These are phyloP conservation scores for Cercophora sp. DNA, from an alignment of 495 filamentous ascomycete genomes.

Conservation along the genomic window DNA sequence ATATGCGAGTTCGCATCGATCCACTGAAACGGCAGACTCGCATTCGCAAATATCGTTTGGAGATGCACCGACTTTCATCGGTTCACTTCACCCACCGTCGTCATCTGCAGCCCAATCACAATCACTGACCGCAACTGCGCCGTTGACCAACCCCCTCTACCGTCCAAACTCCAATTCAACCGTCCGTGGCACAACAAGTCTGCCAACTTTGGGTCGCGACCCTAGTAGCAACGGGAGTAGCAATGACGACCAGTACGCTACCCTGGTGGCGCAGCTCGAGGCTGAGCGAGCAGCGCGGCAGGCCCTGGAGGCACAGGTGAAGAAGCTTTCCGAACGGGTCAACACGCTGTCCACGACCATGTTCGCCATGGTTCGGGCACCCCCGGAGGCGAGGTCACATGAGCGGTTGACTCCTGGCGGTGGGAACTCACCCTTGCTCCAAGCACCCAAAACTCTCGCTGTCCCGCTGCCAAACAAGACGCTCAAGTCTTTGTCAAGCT, in stretches of 20 bases:
- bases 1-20: conserved; percentile 31
- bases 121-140: conserved; percentile 20
- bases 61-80: conserved; percentile 35
- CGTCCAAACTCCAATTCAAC: conserved; percentile 39
- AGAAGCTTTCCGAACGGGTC: conserved; percentile 41
- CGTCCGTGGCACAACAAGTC: conserved; percentile 38
- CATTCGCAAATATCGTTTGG: conserved; percentile 38
- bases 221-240: conserved; percentile 6
- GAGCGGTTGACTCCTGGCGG: conserved; percentile 18
- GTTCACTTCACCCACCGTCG: conserved; percentile 33
- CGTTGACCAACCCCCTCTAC: not conserved
- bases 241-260: conserved; percentile 21
- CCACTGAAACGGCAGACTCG: conserved; percentile 29
- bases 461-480: conserved; percentile 3
- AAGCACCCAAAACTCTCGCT: conserved; percentile 15
- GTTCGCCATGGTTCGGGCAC: conserved; percentile 32
- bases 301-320: conserved; percentile 48
- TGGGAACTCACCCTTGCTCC: conserved; percentile 19
- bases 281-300: conserved; percentile 46
- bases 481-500: conserved; percentile 30
- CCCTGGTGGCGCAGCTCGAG: conserved; percentile 43
- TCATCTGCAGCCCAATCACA: conserved; percentile 23
- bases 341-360: conserved; percentile 36
- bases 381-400: conserved; percentile 25
- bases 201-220: conserved; percentile 37